Evolutionary conservation across 495 filamentous ascomycete genomes (phyloP), one percentile per base, ranked within the genome.

Genomic region (Aspergillus haitiensis): DNA sequence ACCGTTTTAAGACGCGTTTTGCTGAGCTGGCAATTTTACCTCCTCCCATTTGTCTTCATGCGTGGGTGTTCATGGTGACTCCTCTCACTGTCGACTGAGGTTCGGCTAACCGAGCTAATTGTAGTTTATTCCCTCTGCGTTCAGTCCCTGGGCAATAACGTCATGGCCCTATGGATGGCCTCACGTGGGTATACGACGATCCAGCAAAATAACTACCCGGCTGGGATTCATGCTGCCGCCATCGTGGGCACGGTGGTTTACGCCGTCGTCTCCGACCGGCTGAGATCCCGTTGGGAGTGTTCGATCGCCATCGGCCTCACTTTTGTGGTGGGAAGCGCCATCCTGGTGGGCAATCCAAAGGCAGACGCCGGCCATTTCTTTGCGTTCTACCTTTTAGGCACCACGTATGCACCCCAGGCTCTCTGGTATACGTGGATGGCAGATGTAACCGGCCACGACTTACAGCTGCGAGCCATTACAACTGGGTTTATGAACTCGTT

Each of bases 371-470:
- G 64, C 42, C 66, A 74, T 52, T 72, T 74, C 37, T 57, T 74
- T 2, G 66, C 71, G 11, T 74, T 74, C 16, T 74, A 74, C 61
- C 50, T 74, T 0, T 57, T 72, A 2, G 71, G 71, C 5, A 74
- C 71, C 5, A 74, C 71, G 2, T 74, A 67, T 45, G 71, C 71
- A 13, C 69, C 69, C 11, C 71, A 74, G 47, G 71, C 71, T 6
- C 59, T 74, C n/a, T 74, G 71, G 71, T 74, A 74, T 56, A 68
- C 69, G 7, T 74, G 71, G 71, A 67, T 74, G 61, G 71, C 71
- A 3, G 71, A 74, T 42, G 65, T 74, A 6, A 74, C 71, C 9
- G 53, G 63, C 33, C 69, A 72, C 42, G 71, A 74, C 48, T 55
- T 74, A 15, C 71, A 74, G 32, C 63, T 74, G 0, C 66, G 71